These are phyloP conservation scores for Diutina mesorugosa DNA, from an alignment of 1,139 yeast genomes.

Conservation along the genomic window DNA sequence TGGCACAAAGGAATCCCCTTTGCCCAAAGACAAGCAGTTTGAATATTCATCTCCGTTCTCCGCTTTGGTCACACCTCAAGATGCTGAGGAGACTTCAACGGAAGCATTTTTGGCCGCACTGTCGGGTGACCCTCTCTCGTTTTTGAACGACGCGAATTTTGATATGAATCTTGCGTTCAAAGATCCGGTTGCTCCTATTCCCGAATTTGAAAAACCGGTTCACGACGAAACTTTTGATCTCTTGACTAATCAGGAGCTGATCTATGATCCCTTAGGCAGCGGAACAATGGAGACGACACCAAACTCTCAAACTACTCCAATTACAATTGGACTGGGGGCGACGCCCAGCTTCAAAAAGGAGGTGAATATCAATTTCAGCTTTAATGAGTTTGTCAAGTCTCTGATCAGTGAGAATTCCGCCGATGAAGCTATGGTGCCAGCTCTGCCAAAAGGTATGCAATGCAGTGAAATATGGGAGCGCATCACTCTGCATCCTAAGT, in stretches of 20 bases:
- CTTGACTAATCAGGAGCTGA: constrained; percentile 50
- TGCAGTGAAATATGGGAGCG: constrained; percentile 97
- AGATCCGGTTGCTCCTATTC: not conserved
- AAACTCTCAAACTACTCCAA: not conserved
- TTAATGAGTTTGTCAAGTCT: constrained; percentile 25
- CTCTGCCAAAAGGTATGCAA: constrained; percentile 19
- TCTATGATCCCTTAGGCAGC: constrained; percentile 45
- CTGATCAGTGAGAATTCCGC: constrained; percentile 6
- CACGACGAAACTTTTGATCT: constrained; percentile 20
- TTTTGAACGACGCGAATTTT: constrained; percentile 33
- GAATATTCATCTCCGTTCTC: not conserved
- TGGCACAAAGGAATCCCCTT: constrained; percentile 62
- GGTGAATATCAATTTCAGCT: constrained; percentile 19
- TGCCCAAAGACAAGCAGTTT: constrained; percentile 33
- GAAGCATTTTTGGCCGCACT: constrained; percentile 19
- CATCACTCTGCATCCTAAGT: constrained; percentile 85
- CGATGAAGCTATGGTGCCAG: constrained; percentile 3
- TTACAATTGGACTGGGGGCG: not conserved
- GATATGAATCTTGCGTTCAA: constrained; percentile 39
- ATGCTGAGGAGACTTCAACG: not conserved
- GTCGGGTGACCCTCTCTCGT: constrained; percentile 26
- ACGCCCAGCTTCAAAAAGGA: not conserved
- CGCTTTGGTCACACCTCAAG: not conserved
- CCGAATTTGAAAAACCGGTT: not conserved
- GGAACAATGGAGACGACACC: constrained; percentile 2